A percentile compares a stretch with the other conserved stretches of the same genome.
Conservation (phyloP, 1,139 yeast genomes). For the Scheffersomyces titani region DNA sequence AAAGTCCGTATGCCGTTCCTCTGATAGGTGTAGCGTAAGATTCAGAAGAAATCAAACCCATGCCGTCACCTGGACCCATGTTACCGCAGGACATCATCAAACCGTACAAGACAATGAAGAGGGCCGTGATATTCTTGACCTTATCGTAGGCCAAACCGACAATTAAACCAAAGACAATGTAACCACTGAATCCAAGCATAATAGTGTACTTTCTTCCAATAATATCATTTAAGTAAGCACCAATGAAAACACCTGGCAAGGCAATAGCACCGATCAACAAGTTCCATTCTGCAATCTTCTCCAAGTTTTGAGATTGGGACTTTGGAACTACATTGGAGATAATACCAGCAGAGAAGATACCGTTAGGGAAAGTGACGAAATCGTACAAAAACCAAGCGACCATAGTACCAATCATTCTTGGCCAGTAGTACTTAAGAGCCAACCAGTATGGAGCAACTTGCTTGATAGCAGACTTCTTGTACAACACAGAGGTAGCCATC, state of each 20-base stretch:
- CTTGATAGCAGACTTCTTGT: constrained; percentile 53
- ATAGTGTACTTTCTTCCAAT: constrained; percentile 61
- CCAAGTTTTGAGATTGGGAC: constrained; percentile 34
- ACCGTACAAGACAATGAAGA: constrained; percentile 61
- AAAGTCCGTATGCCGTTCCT: constrained; percentile 59
- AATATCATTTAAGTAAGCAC: constrained; percentile 53
- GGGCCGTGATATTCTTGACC: constrained; percentile 48
- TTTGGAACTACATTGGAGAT: constrained; percentile 45
- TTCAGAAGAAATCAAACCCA: constrained; percentile 71
- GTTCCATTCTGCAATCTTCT: constrained; percentile 58
- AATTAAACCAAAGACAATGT: constrained; percentile 58
- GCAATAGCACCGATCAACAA: constrained; percentile 52
- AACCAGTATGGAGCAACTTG: constrained; percentile 54
- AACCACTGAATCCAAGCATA: constrained; percentile 60
- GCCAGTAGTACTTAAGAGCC: constrained; percentile 57
- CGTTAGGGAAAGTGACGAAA: constrained; percentile 66
- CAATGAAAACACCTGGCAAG: constrained; percentile 60
- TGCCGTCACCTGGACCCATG: constrained; percentile 75
- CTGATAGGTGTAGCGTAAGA: constrained; percentile 74
- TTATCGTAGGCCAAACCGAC: constrained; percentile 57
- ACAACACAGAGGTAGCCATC: constrained; percentile 67
- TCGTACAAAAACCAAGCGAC: constrained; percentile 66
- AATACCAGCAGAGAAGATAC: constrained; percentile 57
- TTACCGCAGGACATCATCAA: constrained; percentile 62
- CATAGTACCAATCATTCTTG: constrained; percentile 54